A percentile compares a stretch with the other conserved stretches of the same genome.
Evolutionary conservation across 352 stramenopile genomes (phyloP).

Genomic region (Globisporangium spiculum): DNA sequence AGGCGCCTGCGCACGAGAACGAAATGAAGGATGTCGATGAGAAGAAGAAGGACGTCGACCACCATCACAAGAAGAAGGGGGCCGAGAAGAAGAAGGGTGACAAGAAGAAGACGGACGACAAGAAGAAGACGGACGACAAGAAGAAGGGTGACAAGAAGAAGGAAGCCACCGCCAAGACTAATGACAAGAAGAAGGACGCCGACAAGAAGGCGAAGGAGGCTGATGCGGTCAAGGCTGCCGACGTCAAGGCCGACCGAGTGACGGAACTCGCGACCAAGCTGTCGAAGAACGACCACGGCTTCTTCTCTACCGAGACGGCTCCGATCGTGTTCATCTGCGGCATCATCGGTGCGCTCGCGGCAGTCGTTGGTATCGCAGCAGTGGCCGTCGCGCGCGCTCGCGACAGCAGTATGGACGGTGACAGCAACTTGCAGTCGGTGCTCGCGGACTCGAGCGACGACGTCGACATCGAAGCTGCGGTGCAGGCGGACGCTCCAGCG

Average conservation of each 20-base stretch:
- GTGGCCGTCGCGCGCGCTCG: constrained; percentile 40
- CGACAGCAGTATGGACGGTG: constrained; percentile 19
- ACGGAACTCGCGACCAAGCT: constrained; percentile 63
- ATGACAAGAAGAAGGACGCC: constrained; percentile 13
- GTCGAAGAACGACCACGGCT: constrained; percentile 29
- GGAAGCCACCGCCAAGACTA: constrained; percentile 12
- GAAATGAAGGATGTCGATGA: constrained; percentile 6
- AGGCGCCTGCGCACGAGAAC: neutral
- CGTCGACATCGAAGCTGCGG: constrained; percentile 52
- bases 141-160: constrained; percentile 18
- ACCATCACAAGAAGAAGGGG: constrained; percentile 10
- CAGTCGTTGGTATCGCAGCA: constrained; percentile 59
- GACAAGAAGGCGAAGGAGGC: constrained; percentile 9
- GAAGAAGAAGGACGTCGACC: constrained; percentile 1
- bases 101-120: constrained; percentile 5
- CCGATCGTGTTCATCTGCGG: constrained; percentile 65
- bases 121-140: constrained; percentile 20
- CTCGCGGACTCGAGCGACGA: constrained; percentile 38
- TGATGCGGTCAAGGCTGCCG: constrained; percentile 1
- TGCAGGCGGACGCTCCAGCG: constrained; percentile 29
- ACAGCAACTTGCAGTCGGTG: constrained; percentile 35
- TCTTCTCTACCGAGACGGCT: constrained; percentile 36
- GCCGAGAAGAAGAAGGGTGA: constrained; percentile 13
- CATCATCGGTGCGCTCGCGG: constrained; percentile 59
- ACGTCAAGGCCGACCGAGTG: constrained; percentile 30